phyloP scores from a whole-genome alignment of 2,329 filamentous ascomycete genomes.

The Verticillium dahliae region DNA sequence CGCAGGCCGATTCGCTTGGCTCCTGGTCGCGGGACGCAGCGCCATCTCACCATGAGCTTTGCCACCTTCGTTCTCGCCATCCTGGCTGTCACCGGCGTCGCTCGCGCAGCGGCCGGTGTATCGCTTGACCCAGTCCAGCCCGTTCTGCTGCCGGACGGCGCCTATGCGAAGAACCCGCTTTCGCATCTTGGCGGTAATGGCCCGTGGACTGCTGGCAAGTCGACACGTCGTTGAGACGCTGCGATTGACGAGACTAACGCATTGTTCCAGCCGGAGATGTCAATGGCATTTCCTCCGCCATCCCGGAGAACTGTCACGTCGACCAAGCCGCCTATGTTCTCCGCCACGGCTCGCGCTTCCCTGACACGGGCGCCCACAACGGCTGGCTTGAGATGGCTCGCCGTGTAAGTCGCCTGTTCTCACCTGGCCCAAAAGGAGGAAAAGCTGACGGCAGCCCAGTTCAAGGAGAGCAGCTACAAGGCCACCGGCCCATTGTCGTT shows the following conservation, averaged over 20 bases:
- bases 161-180: slow-evolving; percentile 31
- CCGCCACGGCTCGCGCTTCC: slow-evolving; percentile 58
- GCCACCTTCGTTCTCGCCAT: slow-evolving; percentile 1
- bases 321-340: slow-evolving; percentile 54
- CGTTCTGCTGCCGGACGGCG: slow-evolving; percentile 17
- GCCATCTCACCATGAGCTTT: neutral
- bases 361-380: slow-evolving; percentile 52
- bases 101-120: slow-evolving; percentile 11
- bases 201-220: slow-evolving; percentile 43
- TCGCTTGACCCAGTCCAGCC: slow-evolving; percentile 19
- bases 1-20: neutral
- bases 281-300: slow-evolving; percentile 43
- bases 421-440: neutral
- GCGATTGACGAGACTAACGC: neutral
- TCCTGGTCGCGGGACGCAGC: neutral
- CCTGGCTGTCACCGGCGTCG: slow-evolving; percentile 9
- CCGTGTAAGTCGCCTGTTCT: slow-evolving; percentile 24
- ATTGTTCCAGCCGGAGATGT: slow-evolving; percentile 44
- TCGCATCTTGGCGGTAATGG: slow-evolving; percentile 45
- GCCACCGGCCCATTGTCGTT: slow-evolving; percentile 48
- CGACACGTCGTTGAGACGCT: neutral
- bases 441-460: slow-evolving; percentile 23
- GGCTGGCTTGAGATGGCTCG: slow-evolving; percentile 45
- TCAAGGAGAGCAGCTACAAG: slow-evolving; percentile 46
- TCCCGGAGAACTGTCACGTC: slow-evolving; percentile 50